A percentile compares a stretch with the other conserved stretches of the same genome.
Conservation (phyloP, 192 early-diverging fungal genomes). For the Phlyctochytrium bullatum region DNA sequence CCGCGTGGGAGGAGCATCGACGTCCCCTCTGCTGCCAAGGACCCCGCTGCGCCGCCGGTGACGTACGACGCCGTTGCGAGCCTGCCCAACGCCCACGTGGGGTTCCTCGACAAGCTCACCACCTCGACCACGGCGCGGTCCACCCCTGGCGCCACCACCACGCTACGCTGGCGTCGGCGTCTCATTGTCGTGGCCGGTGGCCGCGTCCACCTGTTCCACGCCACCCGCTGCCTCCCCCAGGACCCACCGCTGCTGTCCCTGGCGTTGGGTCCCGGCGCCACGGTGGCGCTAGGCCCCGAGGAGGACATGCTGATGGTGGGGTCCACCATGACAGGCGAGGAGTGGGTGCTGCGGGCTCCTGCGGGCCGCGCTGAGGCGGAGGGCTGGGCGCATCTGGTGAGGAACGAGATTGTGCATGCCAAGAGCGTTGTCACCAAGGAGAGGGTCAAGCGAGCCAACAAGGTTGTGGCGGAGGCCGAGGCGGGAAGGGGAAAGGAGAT, state of each 20-base stretch:
- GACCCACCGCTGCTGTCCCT: background rate
- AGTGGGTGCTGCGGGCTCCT: background rate
- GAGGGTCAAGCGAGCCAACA: background rate
- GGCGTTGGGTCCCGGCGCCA: background rate
- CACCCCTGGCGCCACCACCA: background rate
- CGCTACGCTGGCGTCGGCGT: background rate
- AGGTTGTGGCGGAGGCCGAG: no score
- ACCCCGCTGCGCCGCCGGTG: no score
- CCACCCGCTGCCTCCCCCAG: background rate
- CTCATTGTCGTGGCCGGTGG: background rate
- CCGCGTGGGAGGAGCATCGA: no score
- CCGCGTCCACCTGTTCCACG: background rate
- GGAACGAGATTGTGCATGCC: background rate
- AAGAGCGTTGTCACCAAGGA: background rate
- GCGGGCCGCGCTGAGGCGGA: background rate
- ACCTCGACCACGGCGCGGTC: background rate
- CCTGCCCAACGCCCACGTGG: background rate
- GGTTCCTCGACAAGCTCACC: conserved; percentile 5
- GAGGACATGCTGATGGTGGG: conserved; percentile 4
- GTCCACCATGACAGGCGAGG: background rate
- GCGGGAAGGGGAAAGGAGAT: no score
- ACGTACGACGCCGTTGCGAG: background rate
- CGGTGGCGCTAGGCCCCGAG: conserved; percentile 1
- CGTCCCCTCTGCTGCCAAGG: no score
- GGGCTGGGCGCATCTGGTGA: background rate